Percentiles rank a stretch among this genome's conserved stretches.
phyloP scores from a whole-genome alignment of 306 rosid genomes.

The Prunus kanzakura region DNA sequence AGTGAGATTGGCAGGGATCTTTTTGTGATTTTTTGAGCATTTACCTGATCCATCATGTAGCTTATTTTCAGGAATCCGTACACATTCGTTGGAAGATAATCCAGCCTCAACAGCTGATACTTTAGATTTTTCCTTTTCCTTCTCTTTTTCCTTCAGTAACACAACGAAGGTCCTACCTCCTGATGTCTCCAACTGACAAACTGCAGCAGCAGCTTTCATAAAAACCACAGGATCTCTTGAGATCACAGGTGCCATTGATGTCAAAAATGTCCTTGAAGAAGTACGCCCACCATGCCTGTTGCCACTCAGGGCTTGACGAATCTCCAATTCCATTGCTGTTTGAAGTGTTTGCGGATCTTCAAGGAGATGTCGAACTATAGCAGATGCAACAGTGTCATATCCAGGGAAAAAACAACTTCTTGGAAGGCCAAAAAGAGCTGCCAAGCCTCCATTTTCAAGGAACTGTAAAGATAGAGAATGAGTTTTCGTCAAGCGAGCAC shows the following conservation, averaged over 20 bases:
- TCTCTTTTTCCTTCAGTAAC: constrained; percentile 77
- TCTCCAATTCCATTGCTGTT: constrained; percentile 95
- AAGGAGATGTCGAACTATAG: constrained; percentile 94
- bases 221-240: constrained; percentile 94
- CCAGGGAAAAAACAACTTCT: constrained; percentile 91
- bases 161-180: constrained; percentile 85
- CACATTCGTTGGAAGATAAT: constrained; percentile 65
- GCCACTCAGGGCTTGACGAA: constrained; percentile 77
- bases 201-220: constrained; percentile 87
- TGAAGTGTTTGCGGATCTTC: constrained; percentile 99
- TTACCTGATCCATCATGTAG: constrained; percentile 75
- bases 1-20: constrained; percentile 84
- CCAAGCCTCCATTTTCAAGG: constrained; percentile 92
- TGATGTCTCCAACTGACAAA: constrained; percentile 90
- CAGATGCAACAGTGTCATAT: constrained; percentile 92
- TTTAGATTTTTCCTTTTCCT: constrained; percentile 84
- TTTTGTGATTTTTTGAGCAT: constrained; percentile 80
- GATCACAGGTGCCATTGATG: constrained; percentile 91
- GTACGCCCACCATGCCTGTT: constrained; percentile 83
- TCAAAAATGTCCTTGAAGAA: constrained; percentile 69
- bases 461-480: constrained; percentile 80
- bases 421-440: constrained; percentile 77
- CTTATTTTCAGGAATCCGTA: constrained; percentile 80
- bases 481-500: constrained; percentile 89
- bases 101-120: constrained; percentile 60